A percentile compares a stretch with the other conserved stretches of the same genome.
Conservation (phyloP, 2,329 filamentous ascomycete genomes). For the Escovopsis weberi region DNA sequence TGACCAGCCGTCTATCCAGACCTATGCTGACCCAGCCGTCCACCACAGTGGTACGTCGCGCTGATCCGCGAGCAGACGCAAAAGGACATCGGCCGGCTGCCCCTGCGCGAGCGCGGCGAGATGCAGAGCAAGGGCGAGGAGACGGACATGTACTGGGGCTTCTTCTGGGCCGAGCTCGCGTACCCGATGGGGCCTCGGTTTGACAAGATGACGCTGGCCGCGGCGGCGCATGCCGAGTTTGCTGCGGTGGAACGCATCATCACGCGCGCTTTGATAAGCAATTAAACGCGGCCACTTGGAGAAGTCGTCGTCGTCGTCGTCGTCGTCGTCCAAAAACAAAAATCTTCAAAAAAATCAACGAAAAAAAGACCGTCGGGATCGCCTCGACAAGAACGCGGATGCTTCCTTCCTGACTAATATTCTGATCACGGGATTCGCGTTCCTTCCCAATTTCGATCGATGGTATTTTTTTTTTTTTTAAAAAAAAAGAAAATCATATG, state of each 20-base stretch:
- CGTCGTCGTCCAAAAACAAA: too few species aligned
- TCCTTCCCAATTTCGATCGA: too few species aligned
- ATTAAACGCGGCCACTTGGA: slow-evolving; percentile 1
- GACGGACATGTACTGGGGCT: slow-evolving; percentile 36
- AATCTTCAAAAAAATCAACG: too few species aligned
- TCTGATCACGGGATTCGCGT: too few species aligned
- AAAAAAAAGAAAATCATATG: too few species aligned
- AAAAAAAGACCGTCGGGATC: too few species aligned
- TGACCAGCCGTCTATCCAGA: too few species aligned
- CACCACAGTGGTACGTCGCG: slow-evolving; percentile 38
- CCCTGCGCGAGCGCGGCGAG: slow-evolving; percentile 24
- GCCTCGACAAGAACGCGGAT: too few species aligned
- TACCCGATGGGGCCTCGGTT: slow-evolving; percentile 26
- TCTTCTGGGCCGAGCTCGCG: slow-evolving; percentile 33
- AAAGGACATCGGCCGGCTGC: slow-evolving; percentile 22
- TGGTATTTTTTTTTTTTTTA: too few species aligned
- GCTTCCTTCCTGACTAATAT: too few species aligned
- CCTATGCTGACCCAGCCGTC: neutral
- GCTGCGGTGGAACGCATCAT: slow-evolving; percentile 34
- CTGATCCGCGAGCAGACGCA: slow-evolving; percentile 39
- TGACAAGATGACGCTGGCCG: slow-evolving; percentile 33
- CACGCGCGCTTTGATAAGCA: slow-evolving; percentile 21
- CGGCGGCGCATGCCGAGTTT: slow-evolving; percentile 33
- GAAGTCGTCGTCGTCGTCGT: too few species aligned
- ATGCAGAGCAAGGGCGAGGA: slow-evolving; percentile 10